Evolutionary conservation across 805 yeast species (phyloP).

Genomic region (Candida maltosa): DNA sequence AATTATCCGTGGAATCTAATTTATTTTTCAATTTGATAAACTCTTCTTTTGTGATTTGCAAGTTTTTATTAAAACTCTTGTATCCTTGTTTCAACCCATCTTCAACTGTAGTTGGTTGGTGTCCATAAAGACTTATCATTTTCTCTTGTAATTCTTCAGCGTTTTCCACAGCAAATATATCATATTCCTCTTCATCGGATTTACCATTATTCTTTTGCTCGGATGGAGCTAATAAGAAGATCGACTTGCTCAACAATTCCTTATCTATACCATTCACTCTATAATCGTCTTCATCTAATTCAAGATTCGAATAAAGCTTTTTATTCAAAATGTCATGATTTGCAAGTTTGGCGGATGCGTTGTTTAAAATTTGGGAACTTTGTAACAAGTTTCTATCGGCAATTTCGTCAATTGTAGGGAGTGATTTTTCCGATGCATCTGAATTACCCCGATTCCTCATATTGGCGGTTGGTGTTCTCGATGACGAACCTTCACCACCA

Average conservation of each 20-base stretch:
- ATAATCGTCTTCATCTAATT: conserved; percentile 29
- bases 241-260: conserved; percentile 18
- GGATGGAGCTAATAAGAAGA: conserved; percentile 18
- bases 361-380: conserved; percentile 7
- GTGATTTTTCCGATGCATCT: conserved; percentile 4
- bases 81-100: conserved; percentile 80
- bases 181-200: conserved; percentile 17
- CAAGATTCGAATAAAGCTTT: conserved; percentile 27
- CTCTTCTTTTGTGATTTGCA: conserved; percentile 62
- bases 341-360: conserved; percentile 1
- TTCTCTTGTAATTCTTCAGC: conserved; percentile 35
- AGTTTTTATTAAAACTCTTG: conserved; percentile 63
- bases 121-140: conserved; percentile 69
- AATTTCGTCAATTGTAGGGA: neutral
- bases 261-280: conserved; percentile 11
- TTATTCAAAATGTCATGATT: conserved; percentile 17
- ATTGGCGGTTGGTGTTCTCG: conserved; percentile 5
- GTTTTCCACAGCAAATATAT: conserved; percentile 6
- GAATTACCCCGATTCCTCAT: conserved; percentile 5
- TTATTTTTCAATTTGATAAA: conserved; percentile 57
- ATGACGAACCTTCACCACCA: conserved; percentile 61
- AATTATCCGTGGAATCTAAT: conserved; percentile 60
- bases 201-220: conserved; percentile 1
- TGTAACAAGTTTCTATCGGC: neutral
- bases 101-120: conserved; percentile 71